A percentile compares a stretch with the other conserved stretches of the same genome.
These are phyloP conservation scores for Beauveria bassiana DNA, from an alignment of 2,329 filamentous ascomycete genomes.

Conservation along the genomic window DNA sequence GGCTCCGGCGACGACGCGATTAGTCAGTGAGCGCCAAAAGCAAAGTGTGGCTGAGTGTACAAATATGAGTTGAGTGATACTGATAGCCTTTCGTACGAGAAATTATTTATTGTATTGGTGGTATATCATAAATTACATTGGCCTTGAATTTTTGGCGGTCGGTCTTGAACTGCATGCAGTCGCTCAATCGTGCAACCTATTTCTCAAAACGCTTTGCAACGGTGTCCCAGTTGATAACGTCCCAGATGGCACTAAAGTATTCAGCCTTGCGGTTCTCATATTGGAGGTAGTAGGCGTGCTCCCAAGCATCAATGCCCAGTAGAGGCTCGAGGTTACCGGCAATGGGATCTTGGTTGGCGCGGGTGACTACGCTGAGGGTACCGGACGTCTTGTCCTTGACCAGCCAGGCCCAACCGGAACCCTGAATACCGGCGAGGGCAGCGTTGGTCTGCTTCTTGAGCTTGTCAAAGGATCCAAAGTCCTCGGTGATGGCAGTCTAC, in stretches of 20 bases:
- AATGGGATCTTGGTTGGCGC: constrained; percentile 86
- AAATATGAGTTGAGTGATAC: too few relatives aligned
- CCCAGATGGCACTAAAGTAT: constrained; percentile 91
- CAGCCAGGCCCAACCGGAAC: constrained; percentile 87
- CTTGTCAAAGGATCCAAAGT: constrained; percentile 58
- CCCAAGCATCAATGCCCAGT: constrained; percentile 89
- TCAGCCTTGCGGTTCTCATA: constrained; percentile 97
- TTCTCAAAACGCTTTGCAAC: constrained; percentile 67
- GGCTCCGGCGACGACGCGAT: background rate
- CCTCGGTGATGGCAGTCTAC: constrained; percentile 51
- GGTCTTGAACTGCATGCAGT: background rate
- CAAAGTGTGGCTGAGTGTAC: too few relatives aligned
- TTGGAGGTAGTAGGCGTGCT: constrained; percentile 93
- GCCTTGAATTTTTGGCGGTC: background rate
- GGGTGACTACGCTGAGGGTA: constrained; percentile 55
- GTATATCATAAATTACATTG: constrained; percentile 11
- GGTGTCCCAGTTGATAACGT: constrained; percentile 92
- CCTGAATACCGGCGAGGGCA: constrained; percentile 68
- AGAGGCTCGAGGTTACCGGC: constrained; percentile 75
- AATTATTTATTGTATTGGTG: background rate
- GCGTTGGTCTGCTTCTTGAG: constrained; percentile 62
- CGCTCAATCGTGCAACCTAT: constrained; percentile 20
- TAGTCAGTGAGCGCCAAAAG: too few relatives aligned
- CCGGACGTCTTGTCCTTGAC: constrained; percentile 61
- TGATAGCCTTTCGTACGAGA: background rate